These are phyloP conservation scores for Kurtzmaniella quercitrusa DNA, from an alignment of 1,139 yeast genomes.

Conservation along the genomic window DNA sequence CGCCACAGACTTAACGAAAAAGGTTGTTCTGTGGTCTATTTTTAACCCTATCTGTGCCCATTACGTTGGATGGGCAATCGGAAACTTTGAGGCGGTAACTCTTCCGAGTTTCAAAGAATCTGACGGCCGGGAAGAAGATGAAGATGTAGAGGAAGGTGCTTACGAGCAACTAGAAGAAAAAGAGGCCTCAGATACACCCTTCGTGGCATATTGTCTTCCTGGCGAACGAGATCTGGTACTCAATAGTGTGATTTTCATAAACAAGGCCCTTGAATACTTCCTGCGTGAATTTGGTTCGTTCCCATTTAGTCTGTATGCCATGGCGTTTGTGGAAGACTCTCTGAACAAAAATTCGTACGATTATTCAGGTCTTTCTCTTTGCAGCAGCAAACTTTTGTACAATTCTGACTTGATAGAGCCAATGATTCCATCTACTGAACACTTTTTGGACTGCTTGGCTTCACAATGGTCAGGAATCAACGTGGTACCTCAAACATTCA, in stretches of 20 bases:
- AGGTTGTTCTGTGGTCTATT: slow-evolving; percentile 73
- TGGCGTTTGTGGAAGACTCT: slow-evolving; percentile 68
- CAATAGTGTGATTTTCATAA: slow-evolving; percentile 73
- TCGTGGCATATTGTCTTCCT: slow-evolving; percentile 55
- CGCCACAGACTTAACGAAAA: slow-evolving; percentile 62
- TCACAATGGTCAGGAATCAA: slow-evolving; percentile 94
- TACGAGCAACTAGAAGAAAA: slow-evolving; percentile 10
- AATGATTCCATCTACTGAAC: slow-evolving; percentile 64
- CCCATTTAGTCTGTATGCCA: slow-evolving; percentile 79
- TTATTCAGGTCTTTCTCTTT: slow-evolving; percentile 75
- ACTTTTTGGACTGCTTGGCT: slow-evolving; percentile 66
- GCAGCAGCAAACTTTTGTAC: slow-evolving; percentile 64
- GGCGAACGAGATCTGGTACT: slow-evolving; percentile 55
- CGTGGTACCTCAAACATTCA: slow-evolving; percentile 73
- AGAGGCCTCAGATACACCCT: slow-evolving; percentile 39
- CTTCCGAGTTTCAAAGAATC: slow-evolving; percentile 34
- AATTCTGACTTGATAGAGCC: slow-evolving; percentile 80
- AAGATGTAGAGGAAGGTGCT: slow-evolving; percentile 26
- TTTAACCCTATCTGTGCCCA: slow-evolving; percentile 90
- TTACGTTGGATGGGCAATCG: slow-evolving; percentile 95
- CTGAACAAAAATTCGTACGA: slow-evolving; percentile 42
- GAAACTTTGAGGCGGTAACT: slow-evolving; percentile 68
- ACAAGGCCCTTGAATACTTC: slow-evolving; percentile 76
- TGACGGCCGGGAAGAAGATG: slow-evolving; percentile 32
- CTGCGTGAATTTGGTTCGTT: slow-evolving; percentile 90